Conservation (phyloP, 2,329 filamentous ascomycete genomes). For the Aaosphaeria pasadenensis region DNA sequence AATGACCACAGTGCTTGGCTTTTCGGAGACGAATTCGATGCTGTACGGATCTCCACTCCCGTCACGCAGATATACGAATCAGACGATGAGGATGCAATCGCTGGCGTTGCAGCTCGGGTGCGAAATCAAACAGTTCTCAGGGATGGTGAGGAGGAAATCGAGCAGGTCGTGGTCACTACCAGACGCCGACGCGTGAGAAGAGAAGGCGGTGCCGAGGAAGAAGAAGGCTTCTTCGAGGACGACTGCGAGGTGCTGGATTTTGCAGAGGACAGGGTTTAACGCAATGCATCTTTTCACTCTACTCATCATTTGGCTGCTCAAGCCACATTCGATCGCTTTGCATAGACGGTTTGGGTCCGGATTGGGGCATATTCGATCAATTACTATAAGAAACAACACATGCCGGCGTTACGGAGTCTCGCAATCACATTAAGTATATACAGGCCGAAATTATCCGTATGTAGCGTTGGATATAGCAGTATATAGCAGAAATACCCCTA, state of each 20-base stretch:
- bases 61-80: slow-evolving; percentile 32
- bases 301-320: too few species aligned
- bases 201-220: slow-evolving; percentile 55
- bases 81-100: slow-evolving; percentile 43
- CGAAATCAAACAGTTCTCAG: slow-evolving; percentile 47
- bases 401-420: too few species aligned
- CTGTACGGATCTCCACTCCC: slow-evolving; percentile 45
- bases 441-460: too few species aligned
- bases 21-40: slow-evolving; percentile 51
- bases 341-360: too few species aligned
- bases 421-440: too few species aligned
- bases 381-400: too few species aligned
- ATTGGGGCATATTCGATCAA: too few species aligned
- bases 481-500: too few species aligned
- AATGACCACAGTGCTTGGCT: slow-evolving; percentile 46
- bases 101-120: slow-evolving; percentile 46
- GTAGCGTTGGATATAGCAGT: too few species aligned
- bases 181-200: slow-evolving; percentile 60
- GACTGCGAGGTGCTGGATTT: slow-evolving; percentile 91
- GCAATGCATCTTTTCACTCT: too few species aligned
- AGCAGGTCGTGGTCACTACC: slow-evolving; percentile 81
- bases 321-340: too few species aligned
- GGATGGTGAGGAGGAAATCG: slow-evolving; percentile 58
- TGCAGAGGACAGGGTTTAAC: slow-evolving; percentile 56
- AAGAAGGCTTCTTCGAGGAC: slow-evolving; percentile 80